These are phyloP conservation scores for Sporothrix globosa DNA, from an alignment of 2,329 filamentous ascomycete species.

Conservation along the genomic window DNA sequence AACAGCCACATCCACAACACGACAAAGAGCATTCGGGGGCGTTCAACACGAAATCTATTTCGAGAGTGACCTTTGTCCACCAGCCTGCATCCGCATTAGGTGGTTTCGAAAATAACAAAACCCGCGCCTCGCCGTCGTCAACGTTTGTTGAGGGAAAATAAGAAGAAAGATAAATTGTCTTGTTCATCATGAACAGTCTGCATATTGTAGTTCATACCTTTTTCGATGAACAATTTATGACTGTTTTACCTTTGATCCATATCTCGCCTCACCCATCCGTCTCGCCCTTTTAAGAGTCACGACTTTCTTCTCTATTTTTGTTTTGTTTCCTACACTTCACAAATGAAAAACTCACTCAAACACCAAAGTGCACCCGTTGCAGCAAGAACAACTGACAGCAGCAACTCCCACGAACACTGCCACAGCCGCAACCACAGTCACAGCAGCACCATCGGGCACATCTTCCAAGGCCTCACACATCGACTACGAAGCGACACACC, in stretches of 20 bases:
- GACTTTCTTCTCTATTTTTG: constrained; percentile 1
- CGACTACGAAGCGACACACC: constrained; percentile 15
- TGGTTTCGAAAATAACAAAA: background rate
- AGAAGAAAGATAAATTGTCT: background rate
- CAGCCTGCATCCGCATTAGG: background rate
- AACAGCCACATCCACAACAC: background rate
- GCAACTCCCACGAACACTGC: background rate
- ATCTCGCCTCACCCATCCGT: background rate
- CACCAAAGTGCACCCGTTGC: constrained; percentile 29
- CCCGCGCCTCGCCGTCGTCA: background rate
- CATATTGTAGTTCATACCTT: background rate
- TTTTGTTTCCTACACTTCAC: background rate
- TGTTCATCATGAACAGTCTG: constrained; percentile 20
- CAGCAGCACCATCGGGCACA: constrained; percentile 19
- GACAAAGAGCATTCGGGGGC: background rate
- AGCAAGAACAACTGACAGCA: constrained; percentile 6
- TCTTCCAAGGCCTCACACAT: constrained; percentile 22
- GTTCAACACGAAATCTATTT: constrained; percentile 17
- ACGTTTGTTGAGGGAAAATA: background rate
- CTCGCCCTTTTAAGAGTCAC: background rate
- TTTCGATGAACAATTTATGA: constrained; percentile 7
- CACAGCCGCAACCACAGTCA: constrained; percentile 11
- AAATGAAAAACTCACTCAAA: constrained; percentile 33
- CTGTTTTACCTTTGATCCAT: background rate
- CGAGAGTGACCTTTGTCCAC: constrained; percentile 9